Percentiles rank a stretch among this genome's conserved stretches.
These are phyloP conservation scores for Suillus variegatus DNA, from an alignment of 768 basidiomycete species.

Conservation along the genomic window DNA sequence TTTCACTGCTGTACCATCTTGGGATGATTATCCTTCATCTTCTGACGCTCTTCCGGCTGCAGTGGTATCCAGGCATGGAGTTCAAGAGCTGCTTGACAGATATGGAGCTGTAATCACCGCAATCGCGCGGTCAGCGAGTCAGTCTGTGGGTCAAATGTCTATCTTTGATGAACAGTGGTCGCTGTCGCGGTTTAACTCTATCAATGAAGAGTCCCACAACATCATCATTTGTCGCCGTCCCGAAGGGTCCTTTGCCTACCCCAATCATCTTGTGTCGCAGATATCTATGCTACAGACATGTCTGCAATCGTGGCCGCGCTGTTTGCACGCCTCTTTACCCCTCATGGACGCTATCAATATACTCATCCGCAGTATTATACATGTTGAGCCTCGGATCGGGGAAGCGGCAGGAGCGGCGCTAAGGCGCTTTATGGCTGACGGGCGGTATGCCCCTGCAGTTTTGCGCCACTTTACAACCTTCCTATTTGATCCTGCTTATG, in stretches of 20 bases:
- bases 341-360: constrained; percentile 71
- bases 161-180: constrained; percentile 87
- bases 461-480: constrained; percentile 67
- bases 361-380: constrained; percentile 79
- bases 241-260: constrained; percentile 67
- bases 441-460: constrained; percentile 53
- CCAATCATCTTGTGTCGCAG: constrained; percentile 55
- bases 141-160: constrained; percentile 71
- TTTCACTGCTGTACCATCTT: constrained; percentile 53
- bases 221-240: constrained; percentile 67
- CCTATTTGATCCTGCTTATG: constrained; percentile 68
- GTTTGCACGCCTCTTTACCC: constrained; percentile 55
- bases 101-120: constrained; percentile 55
- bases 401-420: constrained; percentile 70
- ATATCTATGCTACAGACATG: constrained; percentile 74
- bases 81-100: constrained; percentile 73
- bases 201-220: constrained; percentile 70
- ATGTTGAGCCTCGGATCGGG: constrained; percentile 75
- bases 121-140: constrained; percentile 61
- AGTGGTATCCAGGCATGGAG: constrained; percentile 60
- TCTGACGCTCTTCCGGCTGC: constrained; percentile 60
- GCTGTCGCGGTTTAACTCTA: constrained; percentile 46
- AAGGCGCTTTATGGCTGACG: constrained; percentile 70
- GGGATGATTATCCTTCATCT: constrained; percentile 71
- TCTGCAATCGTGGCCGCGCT: constrained; percentile 85